Evolutionary conservation across 306 rosid genomes (phyloP).

Genomic region (Dryas alaskensis): DNA sequence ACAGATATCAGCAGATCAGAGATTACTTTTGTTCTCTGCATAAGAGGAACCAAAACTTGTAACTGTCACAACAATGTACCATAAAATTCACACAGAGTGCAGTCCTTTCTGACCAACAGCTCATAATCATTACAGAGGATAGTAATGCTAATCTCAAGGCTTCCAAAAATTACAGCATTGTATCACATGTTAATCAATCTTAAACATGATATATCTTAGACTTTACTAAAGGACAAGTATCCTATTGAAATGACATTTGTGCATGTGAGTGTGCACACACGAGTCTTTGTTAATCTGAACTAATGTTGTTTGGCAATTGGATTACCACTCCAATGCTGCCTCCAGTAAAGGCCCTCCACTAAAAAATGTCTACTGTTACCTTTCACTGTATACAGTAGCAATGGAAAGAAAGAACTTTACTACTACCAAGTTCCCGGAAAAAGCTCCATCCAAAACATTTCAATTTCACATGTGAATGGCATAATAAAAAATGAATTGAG

Average conservation of each 20-base stretch:
- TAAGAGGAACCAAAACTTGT: constrained; percentile 22
- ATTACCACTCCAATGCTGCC: neutral
- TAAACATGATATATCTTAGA: neutral
- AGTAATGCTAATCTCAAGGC: neutral
- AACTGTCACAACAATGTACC: constrained; percentile 12
- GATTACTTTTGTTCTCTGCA: constrained; percentile 89
- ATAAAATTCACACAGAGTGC: neutral
- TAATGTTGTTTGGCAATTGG: neutral
- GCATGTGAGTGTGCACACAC: neutral
- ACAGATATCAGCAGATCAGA: constrained; percentile 95
- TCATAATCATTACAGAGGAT: neutral
- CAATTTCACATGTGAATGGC: neutral
- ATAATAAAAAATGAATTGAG: neutral
- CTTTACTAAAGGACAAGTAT: neutral
- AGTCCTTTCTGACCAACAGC: neutral
- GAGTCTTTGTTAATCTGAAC: neutral
- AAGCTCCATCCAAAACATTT: neutral
- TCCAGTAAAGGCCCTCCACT: neutral
- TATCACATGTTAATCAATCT: neutral
- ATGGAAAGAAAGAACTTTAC: neutral
- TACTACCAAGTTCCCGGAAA: neutral
- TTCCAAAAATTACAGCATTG: neutral
- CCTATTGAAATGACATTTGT: neutral
- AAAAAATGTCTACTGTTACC: neutral
- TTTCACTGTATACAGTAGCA: too few relatives aligned